Conservation (phyloP, 176 grass and related monocot species). For the Ananas comosus region DNA sequence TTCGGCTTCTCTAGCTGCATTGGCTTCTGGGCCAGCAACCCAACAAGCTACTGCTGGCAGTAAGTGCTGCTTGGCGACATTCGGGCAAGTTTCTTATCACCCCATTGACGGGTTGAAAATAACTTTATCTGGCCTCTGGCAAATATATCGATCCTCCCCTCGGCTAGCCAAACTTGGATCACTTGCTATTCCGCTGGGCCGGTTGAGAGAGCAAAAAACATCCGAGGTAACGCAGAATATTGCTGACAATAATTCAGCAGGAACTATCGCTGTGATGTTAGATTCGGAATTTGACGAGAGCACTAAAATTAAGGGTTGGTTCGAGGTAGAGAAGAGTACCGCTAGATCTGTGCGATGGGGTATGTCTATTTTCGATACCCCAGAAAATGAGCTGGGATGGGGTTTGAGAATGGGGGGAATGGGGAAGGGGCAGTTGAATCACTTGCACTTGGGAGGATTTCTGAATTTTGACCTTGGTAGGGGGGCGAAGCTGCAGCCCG, state of each 20-base stretch:
- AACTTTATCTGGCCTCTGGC: conserved; percentile 24
- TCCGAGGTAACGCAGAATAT: conserved; percentile 4
- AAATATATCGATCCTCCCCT: conserved; percentile 10
- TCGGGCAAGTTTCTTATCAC: conserved; percentile 25
- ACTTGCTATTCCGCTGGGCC: conserved; percentile 23
- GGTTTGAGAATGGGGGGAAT: conserved; percentile 19
- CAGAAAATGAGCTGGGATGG: conserved; percentile 26
- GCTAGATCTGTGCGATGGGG: conserved; percentile 15
- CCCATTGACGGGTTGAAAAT: conserved; percentile 22
- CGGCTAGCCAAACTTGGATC: conserved; percentile 19
- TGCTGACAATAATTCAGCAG: neutral
- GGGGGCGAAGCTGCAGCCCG: conserved; percentile 28
- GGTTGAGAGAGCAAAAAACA: conserved; percentile 10
- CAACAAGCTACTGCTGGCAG: conserved; percentile 5
- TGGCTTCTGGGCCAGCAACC: conserved; percentile 24
- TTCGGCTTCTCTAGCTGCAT: conserved; percentile 17
- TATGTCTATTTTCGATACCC: conserved; percentile 24
- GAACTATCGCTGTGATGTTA: conserved; percentile 25
- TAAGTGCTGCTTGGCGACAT: conserved; percentile 22
- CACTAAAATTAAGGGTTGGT: conserved; percentile 25
- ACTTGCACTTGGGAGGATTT: conserved; percentile 36
- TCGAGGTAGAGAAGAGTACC: conserved; percentile 11
- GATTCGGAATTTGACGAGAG: conserved; percentile 18
- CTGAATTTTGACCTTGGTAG: conserved; percentile 26
- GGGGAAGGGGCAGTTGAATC: conserved; percentile 8